Evolutionary conservation across 768 basidiomycete species (phyloP).

Genomic region (Tricholoma saponaceum): DNA sequence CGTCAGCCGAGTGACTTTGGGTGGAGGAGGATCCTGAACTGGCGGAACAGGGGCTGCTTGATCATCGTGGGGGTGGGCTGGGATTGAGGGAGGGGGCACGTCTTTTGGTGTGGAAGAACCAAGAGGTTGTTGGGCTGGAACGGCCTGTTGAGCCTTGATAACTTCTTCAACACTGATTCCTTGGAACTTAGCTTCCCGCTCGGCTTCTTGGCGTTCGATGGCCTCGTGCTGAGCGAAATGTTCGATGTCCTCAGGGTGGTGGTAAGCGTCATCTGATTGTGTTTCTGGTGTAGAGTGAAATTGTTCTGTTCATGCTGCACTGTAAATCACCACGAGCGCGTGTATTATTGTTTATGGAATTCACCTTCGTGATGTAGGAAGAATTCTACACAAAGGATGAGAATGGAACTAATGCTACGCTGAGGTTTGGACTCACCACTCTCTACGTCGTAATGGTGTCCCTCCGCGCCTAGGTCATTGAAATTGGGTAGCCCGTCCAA

Average conservation of each 20-base stretch:
- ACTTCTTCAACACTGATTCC: slow-evolving; percentile 72
- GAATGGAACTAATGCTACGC: neutral
- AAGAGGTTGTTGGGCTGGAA: slow-evolving; percentile 15
- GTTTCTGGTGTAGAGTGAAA: slow-evolving; percentile 97
- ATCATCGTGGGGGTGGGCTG: slow-evolving; percentile 33
- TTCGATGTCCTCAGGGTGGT: slow-evolving; percentile 88
- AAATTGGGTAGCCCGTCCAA: slow-evolving; percentile 79
- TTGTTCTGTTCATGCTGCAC: slow-evolving; percentile 48
- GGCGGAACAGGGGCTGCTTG: slow-evolving; percentile 21
- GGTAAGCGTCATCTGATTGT: slow-evolving; percentile 93
- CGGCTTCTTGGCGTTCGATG: slow-evolving; percentile 83
- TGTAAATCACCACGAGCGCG: neutral
- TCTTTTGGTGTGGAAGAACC: neutral
- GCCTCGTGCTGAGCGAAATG: slow-evolving; percentile 87
- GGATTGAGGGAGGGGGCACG: slow-evolving; percentile 12
- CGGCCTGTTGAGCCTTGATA: neutral
- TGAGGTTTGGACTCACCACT: slow-evolving; percentile 57
- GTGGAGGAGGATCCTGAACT: slow-evolving; percentile 25
- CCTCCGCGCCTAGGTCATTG: slow-evolving; percentile 79
- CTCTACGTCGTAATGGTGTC: slow-evolving; percentile 91
- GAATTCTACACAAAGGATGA: slow-evolving; percentile 53
- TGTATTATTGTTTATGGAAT: neutral
- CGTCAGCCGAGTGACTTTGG: slow-evolving; percentile 51
- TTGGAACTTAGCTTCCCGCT: slow-evolving; percentile 79
- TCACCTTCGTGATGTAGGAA: slow-evolving; percentile 96